Evolutionary conservation across 2,329 filamentous ascomycete species (phyloP).

Genomic region (Exserohilum turcica): DNA sequence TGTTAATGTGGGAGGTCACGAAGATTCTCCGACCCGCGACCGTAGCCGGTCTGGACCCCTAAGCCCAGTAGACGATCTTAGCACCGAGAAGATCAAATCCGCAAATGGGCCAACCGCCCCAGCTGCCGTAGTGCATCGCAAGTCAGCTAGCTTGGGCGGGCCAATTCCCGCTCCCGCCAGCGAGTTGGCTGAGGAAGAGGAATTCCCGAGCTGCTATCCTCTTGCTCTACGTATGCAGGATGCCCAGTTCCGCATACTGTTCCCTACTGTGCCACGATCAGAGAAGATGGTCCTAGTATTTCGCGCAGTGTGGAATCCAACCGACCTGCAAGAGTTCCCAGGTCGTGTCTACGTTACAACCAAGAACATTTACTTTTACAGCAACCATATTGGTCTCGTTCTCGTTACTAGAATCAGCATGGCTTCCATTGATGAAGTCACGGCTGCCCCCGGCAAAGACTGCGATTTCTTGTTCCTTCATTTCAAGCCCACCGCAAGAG

Average conservation of each 20-base stretch:
- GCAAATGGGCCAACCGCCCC: conserved; percentile 22
- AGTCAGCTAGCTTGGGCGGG: conserved; percentile 61
- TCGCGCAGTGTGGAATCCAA: conserved; percentile 84
- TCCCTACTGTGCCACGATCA: conserved; percentile 75
- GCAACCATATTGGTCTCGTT: conserved; percentile 89
- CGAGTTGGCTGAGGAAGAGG: conserved; percentile 50
- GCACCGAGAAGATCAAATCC: conserved; percentile 22
- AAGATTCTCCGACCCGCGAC: conserved; percentile 48
- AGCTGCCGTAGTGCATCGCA: conserved; percentile 52
- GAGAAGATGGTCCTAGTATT: conserved; percentile 92
- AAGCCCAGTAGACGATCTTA: conserved; percentile 37
- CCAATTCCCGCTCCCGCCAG: conserved; percentile 28
- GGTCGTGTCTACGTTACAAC: conserved; percentile 87
- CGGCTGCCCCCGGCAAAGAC: conserved; percentile 83
- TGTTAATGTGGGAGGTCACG: conserved; percentile 64
- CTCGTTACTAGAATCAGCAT: conserved; percentile 79
- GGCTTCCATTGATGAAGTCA: conserved; percentile 82
- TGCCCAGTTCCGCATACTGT: conserved; percentile 89
- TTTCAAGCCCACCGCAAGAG: conserved; percentile 66
- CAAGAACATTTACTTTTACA: conserved; percentile 93
- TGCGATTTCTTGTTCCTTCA: conserved; percentile 94
- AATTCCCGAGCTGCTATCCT: conserved; percentile 78
- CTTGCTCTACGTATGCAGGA: conserved; percentile 82
- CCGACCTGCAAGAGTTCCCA: conserved; percentile 76
- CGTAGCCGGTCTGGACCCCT: conserved; percentile 42